These are phyloP conservation scores for Anthracocystis setariae DNA, from an alignment of 1,284 basidiomycete species.

Conservation along the genomic window DNA sequence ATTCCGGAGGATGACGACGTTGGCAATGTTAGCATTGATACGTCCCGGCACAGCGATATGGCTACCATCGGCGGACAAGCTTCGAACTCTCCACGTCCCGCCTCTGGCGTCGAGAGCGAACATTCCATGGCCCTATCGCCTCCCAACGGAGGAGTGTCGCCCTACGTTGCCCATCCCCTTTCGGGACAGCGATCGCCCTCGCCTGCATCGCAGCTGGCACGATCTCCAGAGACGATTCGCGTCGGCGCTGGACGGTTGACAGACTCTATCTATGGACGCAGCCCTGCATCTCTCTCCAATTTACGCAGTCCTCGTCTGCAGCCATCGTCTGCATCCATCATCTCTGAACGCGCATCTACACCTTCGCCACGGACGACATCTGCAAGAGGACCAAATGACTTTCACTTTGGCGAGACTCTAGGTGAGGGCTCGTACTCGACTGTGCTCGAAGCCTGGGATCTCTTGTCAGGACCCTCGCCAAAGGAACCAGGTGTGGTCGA, in stretches of 20 bases:
- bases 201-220: constrained; percentile 35
- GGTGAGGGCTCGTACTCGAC: constrained; percentile 67
- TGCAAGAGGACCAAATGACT: constrained; percentile 57
- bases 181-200: constrained; percentile 29
- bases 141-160: constrained; percentile 3
- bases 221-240: constrained; percentile 46
- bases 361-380: constrained; percentile 23
- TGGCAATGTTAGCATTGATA: constrained; percentile 5
- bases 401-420: constrained; percentile 65
- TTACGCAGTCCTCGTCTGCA: constrained; percentile 34
- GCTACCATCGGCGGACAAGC: too few relatives aligned
- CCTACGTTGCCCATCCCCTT: constrained; percentile 13
- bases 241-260: constrained; percentile 22
- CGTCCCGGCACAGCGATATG: constrained; percentile 2
- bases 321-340: constrained; percentile 15
- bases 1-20: constrained; percentile 37
- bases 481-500: constrained; percentile 36
- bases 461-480: constrained; percentile 39
- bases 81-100: too few relatives aligned
- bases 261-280: constrained; percentile 42
- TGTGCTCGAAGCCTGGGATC: constrained; percentile 65
- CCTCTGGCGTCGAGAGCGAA: neutral
- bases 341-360: constrained; percentile 16
- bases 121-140: constrained; percentile 23
- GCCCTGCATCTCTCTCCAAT: constrained; percentile 33